phyloP scores from a whole-genome alignment of 164 flowering plant species.

The Taxillus chinensis region DNA sequence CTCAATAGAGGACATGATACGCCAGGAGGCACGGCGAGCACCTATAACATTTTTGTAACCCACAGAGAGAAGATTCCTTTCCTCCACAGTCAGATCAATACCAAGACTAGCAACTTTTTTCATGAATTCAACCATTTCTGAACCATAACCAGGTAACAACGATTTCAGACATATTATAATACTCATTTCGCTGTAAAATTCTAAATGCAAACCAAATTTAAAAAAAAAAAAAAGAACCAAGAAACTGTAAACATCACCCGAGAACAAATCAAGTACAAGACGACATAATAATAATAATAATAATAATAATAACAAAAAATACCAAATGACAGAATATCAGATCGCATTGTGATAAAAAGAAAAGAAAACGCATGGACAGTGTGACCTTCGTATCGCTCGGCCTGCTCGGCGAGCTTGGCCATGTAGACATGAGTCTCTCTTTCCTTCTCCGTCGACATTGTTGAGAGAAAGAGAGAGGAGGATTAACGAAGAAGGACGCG shows the following conservation, averaged over 20 bases:
- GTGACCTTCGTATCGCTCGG: slow-evolving; percentile 60
- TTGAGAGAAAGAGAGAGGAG: neutral
- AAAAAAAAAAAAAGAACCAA: no score
- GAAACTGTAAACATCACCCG: no score
- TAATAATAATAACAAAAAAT: no score
- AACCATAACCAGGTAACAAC: neutral
- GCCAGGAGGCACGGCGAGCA: slow-evolving; percentile 81
- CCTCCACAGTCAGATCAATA: slow-evolving; percentile 72
- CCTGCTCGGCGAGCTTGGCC: slow-evolving; percentile 65
- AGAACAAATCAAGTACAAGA: no score
- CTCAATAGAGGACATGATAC: slow-evolving; percentile 84
- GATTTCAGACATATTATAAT: neutral
- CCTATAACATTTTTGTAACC: slow-evolving; percentile 91
- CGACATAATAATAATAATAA: no score
- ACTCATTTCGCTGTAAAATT: neutral
- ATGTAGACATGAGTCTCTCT: slow-evolving; percentile 54
- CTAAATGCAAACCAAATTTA: neutral
- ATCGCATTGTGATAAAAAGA: neutral
- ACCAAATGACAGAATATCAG: neutral
- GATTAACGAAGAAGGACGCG: neutral
- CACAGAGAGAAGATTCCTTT: slow-evolving; percentile 80
- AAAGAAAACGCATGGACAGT: no score
- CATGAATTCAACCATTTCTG: slow-evolving; percentile 91
- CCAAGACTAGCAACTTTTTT: slow-evolving; percentile 64
- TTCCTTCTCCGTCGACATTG: slow-evolving; percentile 47